A percentile compares a stretch with the other conserved stretches of the same genome.
Conservation (phyloP, 495 filamentous ascomycete species). For the Hypoxylon lienhwacheense region DNA sequence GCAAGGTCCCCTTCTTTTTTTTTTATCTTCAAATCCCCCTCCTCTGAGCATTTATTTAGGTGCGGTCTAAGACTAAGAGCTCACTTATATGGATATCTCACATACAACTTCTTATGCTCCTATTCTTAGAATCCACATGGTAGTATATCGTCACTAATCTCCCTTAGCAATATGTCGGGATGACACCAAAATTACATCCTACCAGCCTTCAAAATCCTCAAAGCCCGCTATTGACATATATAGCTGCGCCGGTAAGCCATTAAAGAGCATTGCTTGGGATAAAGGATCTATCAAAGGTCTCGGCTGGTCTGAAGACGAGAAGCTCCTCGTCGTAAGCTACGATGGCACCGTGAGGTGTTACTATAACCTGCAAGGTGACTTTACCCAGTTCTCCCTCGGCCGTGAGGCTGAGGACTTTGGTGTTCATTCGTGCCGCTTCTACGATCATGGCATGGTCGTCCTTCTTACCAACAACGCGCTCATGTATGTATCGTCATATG, state of each 20-base stretch:
- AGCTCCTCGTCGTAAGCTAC: slow-evolving; percentile 81
- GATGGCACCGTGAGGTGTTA: slow-evolving; percentile 93
- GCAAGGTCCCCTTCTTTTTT: too few relatives aligned
- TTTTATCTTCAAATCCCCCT: too few relatives aligned
- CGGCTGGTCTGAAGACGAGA: slow-evolving; percentile 97
- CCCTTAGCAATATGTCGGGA: slow-evolving; percentile 80
- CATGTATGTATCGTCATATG: slow-evolving; percentile 82
- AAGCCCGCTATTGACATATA: slow-evolving; percentile 93
- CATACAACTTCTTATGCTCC: neutral
- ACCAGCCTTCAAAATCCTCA: slow-evolving; percentile 67
- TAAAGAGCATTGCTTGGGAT: slow-evolving; percentile 76
- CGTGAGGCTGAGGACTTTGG: slow-evolving; percentile 86
- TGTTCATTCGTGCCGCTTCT: slow-evolving; percentile 86
- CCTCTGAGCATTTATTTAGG: too few relatives aligned
- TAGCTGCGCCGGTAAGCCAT: slow-evolving; percentile 84
- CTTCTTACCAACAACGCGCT: slow-evolving; percentile 86
- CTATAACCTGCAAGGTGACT: slow-evolving; percentile 88
- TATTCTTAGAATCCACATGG: neutral
- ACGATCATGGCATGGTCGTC: slow-evolving; percentile 89
- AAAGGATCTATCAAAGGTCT: slow-evolving; percentile 85
- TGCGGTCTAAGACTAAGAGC: too few relatives aligned
- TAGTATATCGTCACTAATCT: slow-evolving; percentile 25
- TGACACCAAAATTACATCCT: slow-evolving; percentile 77
- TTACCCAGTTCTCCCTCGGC: slow-evolving; percentile 92
- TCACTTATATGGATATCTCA: neutral